These are phyloP conservation scores for Penicillium occitanis DNA, from an alignment of 2,329 filamentous ascomycete species.

Conservation along the genomic window DNA sequence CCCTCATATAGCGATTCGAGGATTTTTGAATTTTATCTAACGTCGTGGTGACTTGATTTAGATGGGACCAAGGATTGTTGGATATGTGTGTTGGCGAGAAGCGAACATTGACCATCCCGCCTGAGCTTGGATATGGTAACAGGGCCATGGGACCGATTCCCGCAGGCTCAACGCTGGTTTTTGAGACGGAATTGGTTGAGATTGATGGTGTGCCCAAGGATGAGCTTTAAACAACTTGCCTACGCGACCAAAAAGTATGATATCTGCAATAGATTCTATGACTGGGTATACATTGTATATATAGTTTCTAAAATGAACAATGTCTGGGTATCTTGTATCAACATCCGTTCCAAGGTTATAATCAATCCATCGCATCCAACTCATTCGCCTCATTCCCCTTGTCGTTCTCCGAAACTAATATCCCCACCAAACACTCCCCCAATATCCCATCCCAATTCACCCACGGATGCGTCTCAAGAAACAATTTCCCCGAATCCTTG, in stretches of 20 bases:
- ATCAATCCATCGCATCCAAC: slow-evolving; percentile 62
- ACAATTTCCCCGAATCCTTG: slow-evolving; percentile 63
- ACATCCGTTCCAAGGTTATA: neutral
- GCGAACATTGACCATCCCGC: slow-evolving; percentile 85
- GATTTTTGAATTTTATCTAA: neutral
- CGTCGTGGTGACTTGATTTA: slow-evolving; percentile 32
- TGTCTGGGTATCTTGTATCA: slow-evolving; percentile 8
- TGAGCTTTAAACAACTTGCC: slow-evolving; percentile 37
- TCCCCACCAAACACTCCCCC: slow-evolving; percentile 60
- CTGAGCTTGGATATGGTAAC: slow-evolving; percentile 78
- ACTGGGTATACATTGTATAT: neutral
- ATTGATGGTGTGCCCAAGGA: slow-evolving; percentile 69
- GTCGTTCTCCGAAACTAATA: slow-evolving; percentile 58
- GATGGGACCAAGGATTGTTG: slow-evolving; percentile 85
- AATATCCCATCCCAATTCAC: slow-evolving; percentile 69
- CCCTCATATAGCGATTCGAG: neutral
- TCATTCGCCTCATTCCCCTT: slow-evolving; percentile 33
- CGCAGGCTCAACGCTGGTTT: slow-evolving; percentile 76
- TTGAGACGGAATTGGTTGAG: slow-evolving; percentile 85
- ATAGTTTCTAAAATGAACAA: neutral
- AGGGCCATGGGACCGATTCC: slow-evolving; percentile 79
- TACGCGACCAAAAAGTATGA: neutral
- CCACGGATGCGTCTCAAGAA: slow-evolving; percentile 66
- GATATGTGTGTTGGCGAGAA: slow-evolving; percentile 97
- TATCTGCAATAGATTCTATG: neutral